phyloP scores from a whole-genome alignment of 805 yeast genomes.

The Kuraishia ogatae region DNA sequence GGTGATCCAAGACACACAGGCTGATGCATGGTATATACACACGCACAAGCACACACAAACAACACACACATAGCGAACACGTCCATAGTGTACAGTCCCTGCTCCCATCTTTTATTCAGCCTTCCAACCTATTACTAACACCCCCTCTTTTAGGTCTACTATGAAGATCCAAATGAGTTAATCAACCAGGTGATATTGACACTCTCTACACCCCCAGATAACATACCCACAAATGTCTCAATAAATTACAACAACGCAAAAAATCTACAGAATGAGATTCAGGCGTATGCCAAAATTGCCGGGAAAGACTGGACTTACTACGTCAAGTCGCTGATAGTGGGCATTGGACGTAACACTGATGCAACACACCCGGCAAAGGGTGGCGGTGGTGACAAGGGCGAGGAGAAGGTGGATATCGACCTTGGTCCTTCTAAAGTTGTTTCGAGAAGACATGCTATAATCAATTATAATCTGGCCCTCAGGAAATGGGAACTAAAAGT shows the following conservation, averaged over 20 bases:
- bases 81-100: too few species aligned
- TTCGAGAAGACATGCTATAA: slow-evolving; percentile 80
- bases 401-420: slow-evolving; percentile 61
- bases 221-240: slow-evolving; percentile 60
- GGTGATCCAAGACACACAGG: too few species aligned
- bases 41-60: too few species aligned
- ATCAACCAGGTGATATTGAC: slow-evolving; percentile 69
- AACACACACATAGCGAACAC: too few species aligned
- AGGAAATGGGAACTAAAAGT: slow-evolving; percentile 84
- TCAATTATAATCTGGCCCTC: slow-evolving; percentile 63
- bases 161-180: slow-evolving; percentile 54
- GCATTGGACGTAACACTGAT: slow-evolving; percentile 81
- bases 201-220: slow-evolving; percentile 61
- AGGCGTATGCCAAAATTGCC: slow-evolving; percentile 94
- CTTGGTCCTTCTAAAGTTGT: slow-evolving; percentile 98
- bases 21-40: too few species aligned
- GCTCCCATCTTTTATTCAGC: too few species aligned
- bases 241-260: slow-evolving; percentile 64
- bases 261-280: slow-evolving; percentile 69
- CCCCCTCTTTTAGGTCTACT: slow-evolving; percentile 15
- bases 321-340: slow-evolving; percentile 66
- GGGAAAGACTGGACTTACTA: slow-evolving; percentile 93
- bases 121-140: too few species aligned
- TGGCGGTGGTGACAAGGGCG: slow-evolving; percentile 5
- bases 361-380: slow-evolving; percentile 4